Evolutionary conservation across 2,329 filamentous ascomycete species (phyloP).

Genomic region (Sclerotinia spermophila): DNA sequence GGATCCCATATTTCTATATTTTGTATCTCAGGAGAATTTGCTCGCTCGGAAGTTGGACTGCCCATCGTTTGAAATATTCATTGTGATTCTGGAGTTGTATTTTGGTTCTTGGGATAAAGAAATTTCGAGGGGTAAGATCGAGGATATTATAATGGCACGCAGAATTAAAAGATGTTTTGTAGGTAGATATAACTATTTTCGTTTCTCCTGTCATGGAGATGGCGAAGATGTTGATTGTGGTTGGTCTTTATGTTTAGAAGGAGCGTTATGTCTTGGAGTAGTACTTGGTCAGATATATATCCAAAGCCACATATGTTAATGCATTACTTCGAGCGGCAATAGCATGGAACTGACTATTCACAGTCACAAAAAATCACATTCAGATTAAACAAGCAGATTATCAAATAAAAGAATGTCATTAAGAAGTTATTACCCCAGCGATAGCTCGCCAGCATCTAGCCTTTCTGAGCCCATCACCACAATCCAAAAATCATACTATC

Average conservation of each 20-base stretch:
- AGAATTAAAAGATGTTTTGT: too few species aligned
- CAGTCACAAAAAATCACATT: not conserved
- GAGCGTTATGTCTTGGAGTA: not conserved
- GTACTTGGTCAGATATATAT: not conserved
- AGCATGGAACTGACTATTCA: too few species aligned
- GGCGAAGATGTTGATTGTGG: not conserved
- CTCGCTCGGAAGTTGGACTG: too few species aligned
- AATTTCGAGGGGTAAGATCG: too few species aligned
- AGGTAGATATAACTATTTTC: too few species aligned
- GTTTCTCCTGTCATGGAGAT: not conserved
- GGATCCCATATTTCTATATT: not conserved
- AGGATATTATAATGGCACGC: not conserved
- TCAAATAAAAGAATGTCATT: slow-evolving; percentile 9
- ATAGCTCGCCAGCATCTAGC: slow-evolving; percentile 9
- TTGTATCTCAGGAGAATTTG: not conserved
- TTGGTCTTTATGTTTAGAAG: not conserved
- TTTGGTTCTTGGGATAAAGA: not conserved
- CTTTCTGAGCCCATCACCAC: not conserved
- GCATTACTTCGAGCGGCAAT: not conserved
- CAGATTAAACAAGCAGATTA: not conserved
- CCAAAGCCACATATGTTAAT: not conserved
- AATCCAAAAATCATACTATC: slow-evolving; percentile 1
- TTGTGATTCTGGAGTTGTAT: not conserved
- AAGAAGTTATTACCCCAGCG: not conserved
- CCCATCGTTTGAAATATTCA: too few species aligned